phyloP scores from a whole-genome alignment of 2,329 filamentous ascomycete genomes.

The Alternaria arborescens region DNA sequence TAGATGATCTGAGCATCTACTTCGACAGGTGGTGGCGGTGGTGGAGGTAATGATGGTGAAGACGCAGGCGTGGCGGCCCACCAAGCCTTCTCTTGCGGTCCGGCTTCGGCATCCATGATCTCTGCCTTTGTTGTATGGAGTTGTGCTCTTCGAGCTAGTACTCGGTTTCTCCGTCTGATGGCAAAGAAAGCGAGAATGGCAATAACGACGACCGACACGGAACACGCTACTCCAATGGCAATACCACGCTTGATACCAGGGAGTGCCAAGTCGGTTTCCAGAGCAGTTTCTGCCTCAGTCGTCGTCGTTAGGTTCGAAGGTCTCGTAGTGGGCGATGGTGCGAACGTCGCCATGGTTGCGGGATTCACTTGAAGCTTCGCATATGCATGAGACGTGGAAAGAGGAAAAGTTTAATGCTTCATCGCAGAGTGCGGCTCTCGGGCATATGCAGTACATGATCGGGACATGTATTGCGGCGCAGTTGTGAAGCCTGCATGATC shows the following conservation, averaged over 20 bases:
- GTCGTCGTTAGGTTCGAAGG: background rate
- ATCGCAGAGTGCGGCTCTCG: conserved; percentile 10
- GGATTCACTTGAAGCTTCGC: background rate
- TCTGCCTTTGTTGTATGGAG: conserved; percentile 8
- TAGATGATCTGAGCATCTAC: conserved; percentile 32
- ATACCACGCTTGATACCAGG: conserved; percentile 44
- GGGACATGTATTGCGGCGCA: conserved; percentile 17
- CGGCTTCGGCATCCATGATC: conserved; percentile 16
- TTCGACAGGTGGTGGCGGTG: conserved; percentile 26
- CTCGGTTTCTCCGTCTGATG: conserved; percentile 30
- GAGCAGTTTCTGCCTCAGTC: conserved; percentile 3
- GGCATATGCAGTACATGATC: conserved; percentile 7
- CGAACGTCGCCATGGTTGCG: conserved; percentile 12
- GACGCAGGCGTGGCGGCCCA: conserved; percentile 7
- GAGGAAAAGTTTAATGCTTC: conserved; percentile 1
- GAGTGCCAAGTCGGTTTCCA: conserved; percentile 20
- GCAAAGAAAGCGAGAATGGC: conserved; percentile 33
- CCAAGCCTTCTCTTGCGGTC: conserved; percentile 25
- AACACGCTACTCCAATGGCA: conserved; percentile 39
- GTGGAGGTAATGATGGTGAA: background rate
- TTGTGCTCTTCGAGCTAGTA: conserved; percentile 4
- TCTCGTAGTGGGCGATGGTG: conserved; percentile 5
- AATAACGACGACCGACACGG: conserved; percentile 32
- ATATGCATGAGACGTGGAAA: background rate
- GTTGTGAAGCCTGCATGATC: conserved; percentile 6